Percentiles rank a stretch among this genome's conserved stretches.
phyloP scores from a whole-genome alignment of 177 flowering plant species.

The Vitis hybrid region DNA sequence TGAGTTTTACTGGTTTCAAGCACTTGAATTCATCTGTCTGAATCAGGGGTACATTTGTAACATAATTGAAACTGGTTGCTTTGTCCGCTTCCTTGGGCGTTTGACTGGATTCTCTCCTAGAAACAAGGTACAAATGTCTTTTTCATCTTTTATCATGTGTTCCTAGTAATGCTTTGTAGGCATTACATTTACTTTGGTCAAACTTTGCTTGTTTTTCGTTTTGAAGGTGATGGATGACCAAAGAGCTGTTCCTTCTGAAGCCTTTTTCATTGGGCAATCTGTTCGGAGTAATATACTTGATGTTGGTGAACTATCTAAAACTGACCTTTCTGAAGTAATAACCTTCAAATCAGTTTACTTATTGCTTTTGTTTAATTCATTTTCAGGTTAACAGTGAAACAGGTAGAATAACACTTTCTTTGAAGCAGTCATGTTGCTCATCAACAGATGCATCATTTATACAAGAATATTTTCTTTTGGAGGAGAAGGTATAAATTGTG shows the following conservation, averaged over 20 bases:
- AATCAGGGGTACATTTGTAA: conserved; percentile 89
- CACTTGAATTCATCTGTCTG: conserved; percentile 11
- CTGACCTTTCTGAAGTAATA: background rate
- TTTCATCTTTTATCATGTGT: background rate
- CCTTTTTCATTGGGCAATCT: conserved; percentile 84
- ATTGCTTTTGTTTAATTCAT: background rate
- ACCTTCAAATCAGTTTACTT: background rate
- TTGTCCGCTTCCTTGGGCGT: conserved; percentile 91
- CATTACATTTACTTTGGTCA: background rate
- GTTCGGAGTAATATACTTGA: conserved; percentile 77
- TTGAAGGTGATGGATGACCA: conserved; percentile 67
- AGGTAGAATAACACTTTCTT: conserved; percentile 73
- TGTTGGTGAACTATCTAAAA: conserved; percentile 43
- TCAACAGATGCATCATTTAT: conserved; percentile 86
- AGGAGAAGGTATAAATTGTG: conserved; percentile 63
- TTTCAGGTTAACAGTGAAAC: conserved; percentile 63
- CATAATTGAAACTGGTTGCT: conserved; percentile 83
- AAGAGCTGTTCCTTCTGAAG: conserved; percentile 45
- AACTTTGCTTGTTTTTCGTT: conserved; percentile 8
- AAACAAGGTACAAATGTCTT: conserved; percentile 47
- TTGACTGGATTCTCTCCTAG: conserved; percentile 89
- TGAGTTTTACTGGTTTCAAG: conserved; percentile 4
- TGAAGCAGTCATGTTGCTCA: conserved; percentile 82
- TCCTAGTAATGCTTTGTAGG: background rate
- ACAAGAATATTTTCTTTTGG: conserved; percentile 66